Evolutionary conservation across 2,329 filamentous ascomycete species (phyloP).

Genomic region (Cyphellophora attinorum): DNA sequence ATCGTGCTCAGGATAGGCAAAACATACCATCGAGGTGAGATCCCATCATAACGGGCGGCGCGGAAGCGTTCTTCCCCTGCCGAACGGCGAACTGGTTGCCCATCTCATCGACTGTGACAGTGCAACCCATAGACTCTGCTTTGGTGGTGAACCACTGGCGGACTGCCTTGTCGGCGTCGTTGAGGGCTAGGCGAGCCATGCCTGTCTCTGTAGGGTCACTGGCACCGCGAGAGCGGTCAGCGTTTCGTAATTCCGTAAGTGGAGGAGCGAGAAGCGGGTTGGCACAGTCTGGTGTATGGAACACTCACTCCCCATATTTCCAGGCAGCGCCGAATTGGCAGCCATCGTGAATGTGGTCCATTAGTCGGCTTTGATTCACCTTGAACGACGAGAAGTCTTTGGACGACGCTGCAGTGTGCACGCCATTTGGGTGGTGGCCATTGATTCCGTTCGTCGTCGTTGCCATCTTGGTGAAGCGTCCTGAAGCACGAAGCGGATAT

Average conservation of each 20-base stretch:
- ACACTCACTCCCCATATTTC: conserved; percentile 17
- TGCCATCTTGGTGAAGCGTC: conserved; percentile 1
- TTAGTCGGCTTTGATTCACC: conserved; percentile 17
- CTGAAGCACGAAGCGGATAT: too few relatives aligned
- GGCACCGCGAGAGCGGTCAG: too few relatives aligned
- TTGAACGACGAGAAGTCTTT: conserved; percentile 16
- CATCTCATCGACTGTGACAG: conserved; percentile 61
- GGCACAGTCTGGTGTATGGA: too few relatives aligned
- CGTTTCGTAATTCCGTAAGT: too few relatives aligned
- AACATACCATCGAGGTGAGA: conserved; percentile 64
- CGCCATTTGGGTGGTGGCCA: conserved; percentile 6
- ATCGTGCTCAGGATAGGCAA: too few relatives aligned
- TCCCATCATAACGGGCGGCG: conserved; percentile 58
- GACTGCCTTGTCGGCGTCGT: conserved; percentile 60
- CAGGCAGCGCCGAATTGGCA: conserved; percentile 19
- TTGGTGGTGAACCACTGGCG: conserved; percentile 67
- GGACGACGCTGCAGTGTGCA: conserved; percentile 11
- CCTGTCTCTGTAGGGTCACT: conserved; percentile 32
- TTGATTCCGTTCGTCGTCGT: conserved; percentile 7
- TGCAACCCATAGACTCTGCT: conserved; percentile 54
- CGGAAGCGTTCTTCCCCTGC: conserved; percentile 47
- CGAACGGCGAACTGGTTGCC: conserved; percentile 72
- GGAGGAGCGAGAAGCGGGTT: too few relatives aligned
- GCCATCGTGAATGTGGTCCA: conserved; percentile 18
- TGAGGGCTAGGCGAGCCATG: conserved; percentile 65